A percentile compares a stretch with the other conserved stretches of the same genome.
phyloP scores from a whole-genome alignment of 148 eudicot species.

The Tetragonia tetragonoides region DNA sequence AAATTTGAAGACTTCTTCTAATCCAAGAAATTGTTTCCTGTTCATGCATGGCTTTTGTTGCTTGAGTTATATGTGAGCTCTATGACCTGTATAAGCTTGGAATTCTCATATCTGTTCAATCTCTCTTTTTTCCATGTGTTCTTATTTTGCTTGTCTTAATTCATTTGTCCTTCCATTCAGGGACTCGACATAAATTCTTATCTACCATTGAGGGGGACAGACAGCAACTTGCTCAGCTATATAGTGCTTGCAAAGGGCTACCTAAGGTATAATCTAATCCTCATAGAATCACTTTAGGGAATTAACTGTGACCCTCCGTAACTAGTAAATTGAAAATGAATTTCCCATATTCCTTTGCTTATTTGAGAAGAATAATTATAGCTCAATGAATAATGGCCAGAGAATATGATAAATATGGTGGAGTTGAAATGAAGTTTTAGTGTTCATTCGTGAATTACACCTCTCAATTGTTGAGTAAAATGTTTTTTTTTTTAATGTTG shows the following conservation, averaged over 20 bases:
- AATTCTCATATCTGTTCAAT: background rate
- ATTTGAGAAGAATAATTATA: background rate
- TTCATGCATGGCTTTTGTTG: background rate
- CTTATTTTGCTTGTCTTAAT: background rate
- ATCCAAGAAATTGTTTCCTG: background rate
- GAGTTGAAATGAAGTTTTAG: background rate
- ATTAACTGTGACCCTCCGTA: background rate
- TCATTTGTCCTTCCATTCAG: constrained; percentile 25
- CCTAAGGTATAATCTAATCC: constrained; percentile 41
- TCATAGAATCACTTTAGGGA: background rate
- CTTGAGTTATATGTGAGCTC: background rate
- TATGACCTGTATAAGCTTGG: background rate
- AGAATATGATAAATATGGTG: background rate
- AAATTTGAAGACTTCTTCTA: background rate
- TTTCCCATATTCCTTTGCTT: background rate
- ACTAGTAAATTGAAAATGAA: background rate
- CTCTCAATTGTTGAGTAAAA: background rate
- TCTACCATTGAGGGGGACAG: constrained; percentile 52
- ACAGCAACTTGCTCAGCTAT: constrained; percentile 42
- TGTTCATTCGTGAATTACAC: background rate
- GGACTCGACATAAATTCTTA: constrained; percentile 48
- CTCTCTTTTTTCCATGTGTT: background rate
- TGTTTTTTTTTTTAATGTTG: too few relatives aligned
- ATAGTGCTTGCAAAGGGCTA: constrained; percentile 58
- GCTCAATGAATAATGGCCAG: background rate